phyloP scores from a whole-genome alignment of 2,329 filamentous ascomycete genomes.

The Teratosphaeriaceae sp. region DNA sequence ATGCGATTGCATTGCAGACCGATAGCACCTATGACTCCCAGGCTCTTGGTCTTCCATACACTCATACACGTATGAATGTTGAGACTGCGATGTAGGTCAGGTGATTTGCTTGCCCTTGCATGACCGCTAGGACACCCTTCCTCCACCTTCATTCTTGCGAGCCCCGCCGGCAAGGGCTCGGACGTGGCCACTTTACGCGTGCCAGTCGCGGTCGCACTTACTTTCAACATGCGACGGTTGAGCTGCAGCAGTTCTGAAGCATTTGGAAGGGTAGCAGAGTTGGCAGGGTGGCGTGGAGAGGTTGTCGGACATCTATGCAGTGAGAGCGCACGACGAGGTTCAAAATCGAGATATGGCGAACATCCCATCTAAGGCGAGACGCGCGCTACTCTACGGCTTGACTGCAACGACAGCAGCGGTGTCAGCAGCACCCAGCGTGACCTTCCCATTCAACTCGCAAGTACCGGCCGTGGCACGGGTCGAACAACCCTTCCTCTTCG shows the following conservation, averaged over 20 bases:
- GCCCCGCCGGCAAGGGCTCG: slow-evolving; percentile 20
- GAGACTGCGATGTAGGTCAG: too few relatives aligned
- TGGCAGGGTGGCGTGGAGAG: slow-evolving; percentile 5
- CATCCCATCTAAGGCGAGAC: not conserved
- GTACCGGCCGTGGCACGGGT: slow-evolving; percentile 71
- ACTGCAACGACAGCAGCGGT: not conserved
- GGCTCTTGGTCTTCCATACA: too few relatives aligned
- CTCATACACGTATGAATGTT: too few relatives aligned
- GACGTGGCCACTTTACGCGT: slow-evolving; percentile 19
- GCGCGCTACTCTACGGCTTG: not conserved
- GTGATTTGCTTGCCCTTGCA: slow-evolving; percentile 12
- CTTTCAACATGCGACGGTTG: slow-evolving; percentile 8
- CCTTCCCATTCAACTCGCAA: slow-evolving; percentile 78
- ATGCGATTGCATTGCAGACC: too few relatives aligned
- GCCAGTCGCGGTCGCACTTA: too few relatives aligned
- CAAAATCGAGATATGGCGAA: not conserved
- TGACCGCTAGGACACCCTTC: slow-evolving; percentile 14
- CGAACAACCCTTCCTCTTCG: slow-evolving; percentile 60
- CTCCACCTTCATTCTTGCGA: slow-evolving; percentile 17
- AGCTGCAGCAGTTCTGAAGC: slow-evolving; percentile 4
- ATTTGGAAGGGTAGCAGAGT: slow-evolving; percentile 7
- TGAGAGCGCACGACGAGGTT: not conserved
- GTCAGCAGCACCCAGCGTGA: slow-evolving; percentile 28
- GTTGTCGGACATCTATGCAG: not conserved
- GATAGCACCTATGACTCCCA: too few relatives aligned